Evolutionary conservation across 2,329 filamentous ascomycete genomes (phyloP).

Genomic region (Fusarium nisikadoi): DNA sequence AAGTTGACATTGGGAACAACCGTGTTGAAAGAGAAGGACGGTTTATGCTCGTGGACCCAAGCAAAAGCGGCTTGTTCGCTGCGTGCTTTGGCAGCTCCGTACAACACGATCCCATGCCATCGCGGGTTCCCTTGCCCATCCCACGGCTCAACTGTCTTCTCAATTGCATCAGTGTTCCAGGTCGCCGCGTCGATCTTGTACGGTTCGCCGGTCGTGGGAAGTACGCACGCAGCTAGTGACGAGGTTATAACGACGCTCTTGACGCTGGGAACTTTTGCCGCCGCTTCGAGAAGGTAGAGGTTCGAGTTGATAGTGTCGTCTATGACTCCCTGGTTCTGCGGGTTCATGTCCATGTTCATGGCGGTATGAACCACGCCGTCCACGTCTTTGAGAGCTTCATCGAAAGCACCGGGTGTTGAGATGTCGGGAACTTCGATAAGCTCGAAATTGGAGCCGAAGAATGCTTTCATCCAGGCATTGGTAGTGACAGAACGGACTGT

Average conservation of each 20-base stretch:
- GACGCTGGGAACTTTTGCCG: background rate
- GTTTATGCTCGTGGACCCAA: background rate
- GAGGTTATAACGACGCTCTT: background rate
- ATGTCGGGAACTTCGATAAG: background rate
- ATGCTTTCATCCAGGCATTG: background rate
- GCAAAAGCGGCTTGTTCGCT: background rate
- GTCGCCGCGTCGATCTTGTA: background rate
- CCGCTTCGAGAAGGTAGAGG: background rate
- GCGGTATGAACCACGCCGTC: background rate
- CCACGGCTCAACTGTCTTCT: background rate
- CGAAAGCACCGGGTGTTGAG: background rate
- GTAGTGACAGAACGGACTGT: background rate
- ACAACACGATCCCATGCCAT: background rate
- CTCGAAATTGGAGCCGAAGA: background rate
- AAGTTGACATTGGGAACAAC: background rate
- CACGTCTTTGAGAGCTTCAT: background rate
- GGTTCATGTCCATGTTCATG: background rate
- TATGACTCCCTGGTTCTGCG: background rate
- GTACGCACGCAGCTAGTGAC: background rate
- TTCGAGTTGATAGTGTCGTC: background rate
- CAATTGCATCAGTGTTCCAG: background rate
- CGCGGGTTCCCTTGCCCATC: background rate
- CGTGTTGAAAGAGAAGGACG: background rate
- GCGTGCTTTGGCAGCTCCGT: background rate
- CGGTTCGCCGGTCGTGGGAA: background rate